These are phyloP conservation scores for Xylogone sp. DNA, from an alignment of 2,329 filamentous ascomycete genomes.

Conservation along the genomic window DNA sequence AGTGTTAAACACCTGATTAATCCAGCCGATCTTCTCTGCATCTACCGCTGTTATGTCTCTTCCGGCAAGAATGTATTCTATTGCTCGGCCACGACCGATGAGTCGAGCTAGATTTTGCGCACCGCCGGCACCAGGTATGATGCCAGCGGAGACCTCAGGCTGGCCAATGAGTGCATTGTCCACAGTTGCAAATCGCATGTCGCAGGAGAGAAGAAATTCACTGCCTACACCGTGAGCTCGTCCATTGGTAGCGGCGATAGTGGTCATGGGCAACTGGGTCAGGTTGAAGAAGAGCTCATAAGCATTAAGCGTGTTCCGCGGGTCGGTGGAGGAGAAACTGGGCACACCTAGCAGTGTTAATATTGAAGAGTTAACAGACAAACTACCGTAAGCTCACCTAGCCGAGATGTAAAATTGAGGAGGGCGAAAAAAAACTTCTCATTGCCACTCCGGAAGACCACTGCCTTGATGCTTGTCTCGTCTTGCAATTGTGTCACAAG, in stretches of 20 bases:
- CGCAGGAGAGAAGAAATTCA: slow-evolving; percentile 8
- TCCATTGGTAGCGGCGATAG: slow-evolving; percentile 2
- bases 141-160: slow-evolving; percentile 4
- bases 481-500: too few relatives aligned
- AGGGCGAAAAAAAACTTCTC: too few relatives aligned
- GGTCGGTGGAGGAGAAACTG: too few relatives aligned
- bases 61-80: slow-evolving; percentile 10
- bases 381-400: too few relatives aligned
- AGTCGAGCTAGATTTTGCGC: slow-evolving; percentile 7
- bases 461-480: too few relatives aligned
- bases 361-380: too few relatives aligned
- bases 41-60: slow-evolving; percentile 7
- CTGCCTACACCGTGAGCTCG: slow-evolving; percentile 8
- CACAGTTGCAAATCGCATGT: slow-evolving; percentile 11
- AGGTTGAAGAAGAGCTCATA: neutral
- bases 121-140: slow-evolving; percentile 7
- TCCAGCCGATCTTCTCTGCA: slow-evolving; percentile 10
- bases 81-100: slow-evolving; percentile 9
- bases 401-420: too few relatives aligned
- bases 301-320: slow-evolving; percentile 3
- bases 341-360: too few relatives aligned
- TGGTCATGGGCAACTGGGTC: slow-evolving; percentile 1
- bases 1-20: slow-evolving; percentile 7
- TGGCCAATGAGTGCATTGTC: slow-evolving; percentile 5
- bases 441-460: too few relatives aligned